Base-by-base conservation (phyloP, 2,329 filamentous ascomycete genomes). In the Fusarium mundagurra region DNA sequence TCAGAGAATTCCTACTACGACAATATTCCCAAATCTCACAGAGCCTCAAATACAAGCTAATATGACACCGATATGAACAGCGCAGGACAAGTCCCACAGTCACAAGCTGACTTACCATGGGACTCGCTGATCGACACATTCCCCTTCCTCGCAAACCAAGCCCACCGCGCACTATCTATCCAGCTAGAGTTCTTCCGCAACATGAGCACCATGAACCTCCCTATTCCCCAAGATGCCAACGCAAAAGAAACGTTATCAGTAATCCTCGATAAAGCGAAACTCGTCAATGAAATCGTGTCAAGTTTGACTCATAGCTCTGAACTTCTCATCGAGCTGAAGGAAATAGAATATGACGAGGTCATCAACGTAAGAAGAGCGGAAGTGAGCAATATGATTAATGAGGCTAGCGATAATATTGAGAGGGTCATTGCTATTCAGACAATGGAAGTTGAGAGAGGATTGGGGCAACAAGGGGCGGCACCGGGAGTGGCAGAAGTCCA, bases 31-130 rank as follows among this genome's bases (percentile, higher is more conserved):
- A 10, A 13, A 20, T 18, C 13, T 27, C 18, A 16, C n/a, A 34
- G 7, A 29, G 8, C 3, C 3, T 18, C 7, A 3, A 16, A 8
- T 1, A 11, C 16, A 36, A n/a, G 5, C 31, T 4, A 29, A 3
- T 2, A 50, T 31, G 38, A 51, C 8, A 10, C 13, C 5, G 10
- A 16, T 8, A 33, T 47, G 53, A 18, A 20, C 9, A 43, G 24
- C 17, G 43, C 36, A 48, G 16, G 12, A 3, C 33, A 22, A n/a
- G 39, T 5, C 13, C n/a, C 13, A 1, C 9, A 9, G 8, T 27
- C 34, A 31, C 17, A 20, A 4, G 11, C 11, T 29, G 27, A 39
- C 22, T 8, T 63, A 3, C n/a, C 31, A 1, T 55, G 16, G 20
- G 34, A 41, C 5, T 18, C 10, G 3, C 6, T 58, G 1, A 18